phyloP scores from a whole-genome alignment of 2,329 filamentous ascomycete genomes.

The Nemania sp. region DNA sequence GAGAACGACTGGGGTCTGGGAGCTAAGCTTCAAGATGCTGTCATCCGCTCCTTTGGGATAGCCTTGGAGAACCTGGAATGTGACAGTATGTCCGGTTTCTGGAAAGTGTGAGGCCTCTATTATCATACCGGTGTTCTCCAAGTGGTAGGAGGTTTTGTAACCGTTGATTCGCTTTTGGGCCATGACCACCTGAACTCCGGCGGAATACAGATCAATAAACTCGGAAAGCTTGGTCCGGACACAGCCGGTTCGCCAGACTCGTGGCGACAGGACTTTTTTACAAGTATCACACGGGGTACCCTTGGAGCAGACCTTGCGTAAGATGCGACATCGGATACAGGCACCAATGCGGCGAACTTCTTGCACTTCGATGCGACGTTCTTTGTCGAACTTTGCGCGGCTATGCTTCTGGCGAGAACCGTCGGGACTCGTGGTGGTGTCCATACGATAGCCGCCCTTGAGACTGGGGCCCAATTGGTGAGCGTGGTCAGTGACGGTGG shows the following conservation, averaged over 20 bases:
- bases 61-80: constrained; percentile 48
- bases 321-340: constrained; percentile 66
- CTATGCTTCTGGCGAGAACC: constrained; percentile 54
- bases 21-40: constrained; percentile 36
- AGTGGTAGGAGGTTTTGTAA: constrained; percentile 53
- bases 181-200: constrained; percentile 64
- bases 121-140: constrained; percentile 52
- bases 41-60: constrained; percentile 41
- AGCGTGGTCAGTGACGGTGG: constrained; percentile 38
- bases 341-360: constrained; percentile 67
- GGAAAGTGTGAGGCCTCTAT: constrained; percentile 65
- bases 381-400: constrained; percentile 60
- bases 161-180: constrained; percentile 62
- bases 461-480: constrained; percentile 35
- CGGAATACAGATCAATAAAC: constrained; percentile 65
- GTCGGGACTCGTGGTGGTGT: constrained; percentile 49
- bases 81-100: constrained; percentile 49
- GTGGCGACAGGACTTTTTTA: constrained; percentile 63
- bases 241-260: constrained; percentile 68
- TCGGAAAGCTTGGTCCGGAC: constrained; percentile 65
- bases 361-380: constrained; percentile 65
- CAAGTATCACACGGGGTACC: constrained; percentile 66
- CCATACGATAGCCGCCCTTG: constrained; percentile 58
- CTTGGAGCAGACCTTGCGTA: constrained; percentile 68
- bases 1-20: constrained; percentile 49